Conservation (phyloP, 2,329 filamentous ascomycete genomes). For the Hypomyces rosellus region DNA sequence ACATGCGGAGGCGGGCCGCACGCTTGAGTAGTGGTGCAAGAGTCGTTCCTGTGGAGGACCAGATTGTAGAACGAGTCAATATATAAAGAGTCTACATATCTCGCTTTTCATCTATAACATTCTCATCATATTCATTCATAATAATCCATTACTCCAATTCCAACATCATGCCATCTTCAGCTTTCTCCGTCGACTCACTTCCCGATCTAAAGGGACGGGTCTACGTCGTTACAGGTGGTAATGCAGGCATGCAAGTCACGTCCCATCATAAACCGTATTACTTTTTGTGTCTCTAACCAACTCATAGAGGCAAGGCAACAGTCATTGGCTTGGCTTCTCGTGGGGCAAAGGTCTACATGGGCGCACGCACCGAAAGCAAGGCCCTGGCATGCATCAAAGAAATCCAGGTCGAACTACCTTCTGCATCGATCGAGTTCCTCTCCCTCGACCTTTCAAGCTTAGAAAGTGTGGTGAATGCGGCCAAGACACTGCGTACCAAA, state of each 20-base stretch:
- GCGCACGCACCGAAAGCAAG: conserved; percentile 29
- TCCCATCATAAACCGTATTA: no score
- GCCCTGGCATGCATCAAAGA: conserved; percentile 24
- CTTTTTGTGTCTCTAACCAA: no score
- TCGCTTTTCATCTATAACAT: no score
- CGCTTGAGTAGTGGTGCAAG: no score
- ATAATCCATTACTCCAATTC: no score
- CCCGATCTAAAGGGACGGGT: conserved; percentile 37
- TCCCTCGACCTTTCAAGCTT: conserved; percentile 31
- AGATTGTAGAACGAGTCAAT: no score
- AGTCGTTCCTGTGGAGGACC: no score
- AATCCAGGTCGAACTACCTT: conserved; percentile 26
- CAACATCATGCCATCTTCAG: conserved; percentile 12
- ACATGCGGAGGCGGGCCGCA: no score
- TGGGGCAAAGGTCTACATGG: conserved; percentile 35
- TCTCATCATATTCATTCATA: no score
- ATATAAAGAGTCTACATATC: no score
- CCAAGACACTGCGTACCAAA: conserved; percentile 22
- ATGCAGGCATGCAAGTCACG: conserved; percentile 37
- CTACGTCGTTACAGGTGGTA: conserved; percentile 39
- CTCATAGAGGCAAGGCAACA: conserved; percentile 27
- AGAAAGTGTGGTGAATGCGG: conserved; percentile 29
- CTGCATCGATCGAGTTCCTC: conserved; percentile 27
- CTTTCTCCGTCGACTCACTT: conserved; percentile 34
- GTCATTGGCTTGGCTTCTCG: conserved; percentile 30